phyloP scores from a whole-genome alignment of 495 filamentous ascomycete genomes.

The Hamigera avellanea region DNA sequence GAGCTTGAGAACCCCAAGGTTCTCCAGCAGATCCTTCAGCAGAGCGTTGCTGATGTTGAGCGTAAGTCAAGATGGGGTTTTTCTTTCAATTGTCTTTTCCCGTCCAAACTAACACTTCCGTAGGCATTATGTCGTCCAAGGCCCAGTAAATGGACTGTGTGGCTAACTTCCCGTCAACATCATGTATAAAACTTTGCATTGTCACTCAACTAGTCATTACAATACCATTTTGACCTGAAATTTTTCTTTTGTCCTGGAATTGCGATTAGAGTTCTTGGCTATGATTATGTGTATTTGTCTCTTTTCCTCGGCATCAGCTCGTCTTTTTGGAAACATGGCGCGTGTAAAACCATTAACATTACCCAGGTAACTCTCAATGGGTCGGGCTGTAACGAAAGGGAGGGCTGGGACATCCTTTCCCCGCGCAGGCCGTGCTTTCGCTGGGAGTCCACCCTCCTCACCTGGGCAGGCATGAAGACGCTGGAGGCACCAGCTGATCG shows the following conservation, averaged over 20 bases:
- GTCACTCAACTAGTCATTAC: conserved; percentile 31
- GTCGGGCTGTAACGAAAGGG: too few relatives aligned
- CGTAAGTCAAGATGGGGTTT: conserved; percentile 47
- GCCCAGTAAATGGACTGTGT: conserved; percentile 33
- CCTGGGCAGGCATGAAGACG: too few relatives aligned
- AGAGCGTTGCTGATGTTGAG: conserved; percentile 92
- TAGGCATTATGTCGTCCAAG: conserved; percentile 44
- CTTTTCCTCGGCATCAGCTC: too few relatives aligned
- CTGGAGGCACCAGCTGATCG: too few relatives aligned
- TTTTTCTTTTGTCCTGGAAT: conserved; percentile 3
- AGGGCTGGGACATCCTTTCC: too few relatives aligned
- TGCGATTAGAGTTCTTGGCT: conserved; percentile 1
- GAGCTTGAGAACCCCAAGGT: conserved; percentile 94
- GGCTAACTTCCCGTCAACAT: conserved; percentile 25
- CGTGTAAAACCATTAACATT: too few relatives aligned
- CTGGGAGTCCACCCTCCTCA: too few relatives aligned
- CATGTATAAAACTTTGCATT: conserved; percentile 38
- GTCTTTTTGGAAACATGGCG: too few relatives aligned
- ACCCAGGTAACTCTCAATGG: too few relatives aligned
- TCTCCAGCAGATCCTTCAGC: conserved; percentile 88
- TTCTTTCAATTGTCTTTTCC: background rate
- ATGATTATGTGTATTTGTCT: too few relatives aligned
- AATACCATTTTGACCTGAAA: conserved; percentile 18
- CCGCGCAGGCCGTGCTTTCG: too few relatives aligned
- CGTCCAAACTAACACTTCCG: conserved; percentile 15